Base-by-base conservation (phyloP, 1,139 yeast species). In the Zygoascus meyerae region DNA sequence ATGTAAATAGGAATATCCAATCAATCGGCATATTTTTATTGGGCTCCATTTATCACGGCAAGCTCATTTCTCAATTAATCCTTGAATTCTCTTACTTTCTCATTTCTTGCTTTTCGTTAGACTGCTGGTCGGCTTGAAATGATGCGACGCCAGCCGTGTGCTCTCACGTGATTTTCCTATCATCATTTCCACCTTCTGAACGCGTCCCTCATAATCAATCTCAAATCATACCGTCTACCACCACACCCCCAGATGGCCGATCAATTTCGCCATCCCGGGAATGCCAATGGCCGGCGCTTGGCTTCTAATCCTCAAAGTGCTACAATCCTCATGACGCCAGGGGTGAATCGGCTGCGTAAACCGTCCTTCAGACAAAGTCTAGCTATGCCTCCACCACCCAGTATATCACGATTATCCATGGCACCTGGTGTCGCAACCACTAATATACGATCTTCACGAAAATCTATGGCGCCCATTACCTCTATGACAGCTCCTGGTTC, bases 291-390 rank as follows among this genome's bases (percentile, higher is more conserved):
- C 36, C 15, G 18, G 11, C 10, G 21, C 21, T 14, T n/a, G 29
- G 15, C 29, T 8, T 11, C 5, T 7, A n/a, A 29, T 16, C 10
- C n/a, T 14, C 12, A 29, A 17, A 11, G 39, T 18, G 26, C 26
- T 21, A 21, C 26, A 21, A 21, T 21, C 14, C 17, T 15, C 29
- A 35, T 35, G 39, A 35, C 39, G n/a, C 39, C 39, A 3, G 39
- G 29, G 7, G 39, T 18, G 9, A 26, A 35, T 7, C 39, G 39
- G 17, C 31, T 32, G 6, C 29, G 43, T 6, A 40, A 40, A 18
- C 21, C 43, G 5, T 40, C 43, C 5, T 40, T 40, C 30, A 29
- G 43, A 6, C 43, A 35, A 2, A 40, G 43, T 18, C 17, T 39
- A 12, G 42, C 35, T 6, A 34, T 28, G 37, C 37, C 37, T 16